Conservation (phyloP, 495 filamentous ascomycete genomes). For the Mycothermus thermophilus region DNA sequence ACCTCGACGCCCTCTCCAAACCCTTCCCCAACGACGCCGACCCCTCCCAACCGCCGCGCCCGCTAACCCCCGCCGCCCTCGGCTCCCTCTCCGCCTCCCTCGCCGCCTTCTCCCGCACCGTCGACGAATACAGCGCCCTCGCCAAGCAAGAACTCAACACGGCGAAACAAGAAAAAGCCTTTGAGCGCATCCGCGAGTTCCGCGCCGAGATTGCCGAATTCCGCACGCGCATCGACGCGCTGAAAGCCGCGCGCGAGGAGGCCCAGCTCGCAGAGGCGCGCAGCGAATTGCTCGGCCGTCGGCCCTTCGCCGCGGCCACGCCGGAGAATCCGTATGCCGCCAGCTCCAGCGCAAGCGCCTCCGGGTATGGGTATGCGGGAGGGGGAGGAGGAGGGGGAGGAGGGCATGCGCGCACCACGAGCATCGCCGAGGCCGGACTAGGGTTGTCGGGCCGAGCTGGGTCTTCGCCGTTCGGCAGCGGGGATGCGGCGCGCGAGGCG, state of each 20-base stretch:
- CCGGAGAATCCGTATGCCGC: constrained; percentile 92
- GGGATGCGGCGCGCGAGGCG: constrained; percentile 54
- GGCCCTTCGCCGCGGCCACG: constrained; percentile 72
- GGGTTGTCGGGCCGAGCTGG: constrained; percentile 12
- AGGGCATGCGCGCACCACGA: constrained; percentile 19
- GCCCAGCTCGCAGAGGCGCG: constrained; percentile 58
- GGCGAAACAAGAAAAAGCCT: constrained; percentile 80
- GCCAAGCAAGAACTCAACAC: constrained; percentile 77
- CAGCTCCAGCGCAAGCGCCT: constrained; percentile 1
- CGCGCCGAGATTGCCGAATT: constrained; percentile 68
- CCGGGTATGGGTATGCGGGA: constrained; percentile 15
- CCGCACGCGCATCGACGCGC: constrained; percentile 55
- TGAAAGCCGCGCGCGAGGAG: constrained; percentile 66
- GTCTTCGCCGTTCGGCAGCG: constrained; percentile 38
- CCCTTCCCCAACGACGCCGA: constrained; percentile 24
- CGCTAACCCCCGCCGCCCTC: constrained; percentile 28
- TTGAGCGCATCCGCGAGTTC: constrained; percentile 75
- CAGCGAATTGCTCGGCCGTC: constrained; percentile 75
- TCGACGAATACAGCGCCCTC: constrained; percentile 82
- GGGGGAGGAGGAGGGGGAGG: constrained; percentile 4
- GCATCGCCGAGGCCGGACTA: constrained; percentile 11
- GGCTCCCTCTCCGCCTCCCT: constrained; percentile 58
- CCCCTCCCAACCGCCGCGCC: constrained; percentile 32
- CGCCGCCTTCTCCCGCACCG: constrained; percentile 74
- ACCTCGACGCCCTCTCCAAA: constrained; percentile 61